phyloP scores from a whole-genome alignment of 257 asterid genomes.

The Apocynum venetum region DNA sequence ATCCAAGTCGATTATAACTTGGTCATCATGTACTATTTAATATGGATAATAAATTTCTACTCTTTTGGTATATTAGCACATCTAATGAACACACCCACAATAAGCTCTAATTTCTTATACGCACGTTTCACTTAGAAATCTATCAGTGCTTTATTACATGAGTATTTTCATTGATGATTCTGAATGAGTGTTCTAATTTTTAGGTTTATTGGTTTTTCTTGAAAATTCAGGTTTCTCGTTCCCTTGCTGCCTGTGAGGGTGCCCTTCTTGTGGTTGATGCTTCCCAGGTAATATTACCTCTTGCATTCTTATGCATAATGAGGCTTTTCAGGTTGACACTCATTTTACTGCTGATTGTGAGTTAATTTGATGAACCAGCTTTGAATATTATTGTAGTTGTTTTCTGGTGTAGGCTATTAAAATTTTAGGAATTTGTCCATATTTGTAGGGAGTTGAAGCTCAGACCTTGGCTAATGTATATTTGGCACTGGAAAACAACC shows the following conservation, averaged over 20 bases:
- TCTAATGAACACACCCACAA: not conserved
- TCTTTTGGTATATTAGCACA: not conserved
- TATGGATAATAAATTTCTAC: not conserved
- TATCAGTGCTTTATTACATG: not conserved
- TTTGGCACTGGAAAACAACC: conserved; percentile 97
- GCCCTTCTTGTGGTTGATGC: conserved; percentile 99
- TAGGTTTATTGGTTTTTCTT: conserved; percentile 16
- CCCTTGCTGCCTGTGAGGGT: conserved; percentile 99
- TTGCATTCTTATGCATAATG: conserved; percentile 2
- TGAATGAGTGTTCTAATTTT: not conserved
- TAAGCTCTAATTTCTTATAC: not conserved
- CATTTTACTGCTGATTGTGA: not conserved
- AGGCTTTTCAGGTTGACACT: not conserved
- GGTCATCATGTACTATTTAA: not conserved
- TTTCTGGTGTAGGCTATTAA: conserved; percentile 3
- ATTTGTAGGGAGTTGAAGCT: conserved; percentile 94
- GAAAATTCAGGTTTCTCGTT: conserved; percentile 82
- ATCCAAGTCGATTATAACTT: not conserved
- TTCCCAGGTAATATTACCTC: conserved; percentile 63
- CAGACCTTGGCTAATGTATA: conserved; percentile 98
- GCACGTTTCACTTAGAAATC: not conserved
- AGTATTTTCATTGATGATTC: not conserved
- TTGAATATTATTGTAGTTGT: not conserved
- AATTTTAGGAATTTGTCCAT: conserved; percentile 10
- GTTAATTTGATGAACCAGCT: conserved; percentile 4